Conservation (phyloP, 2,329 filamentous ascomycete species). For the Xylariaceae sp. region DNA sequence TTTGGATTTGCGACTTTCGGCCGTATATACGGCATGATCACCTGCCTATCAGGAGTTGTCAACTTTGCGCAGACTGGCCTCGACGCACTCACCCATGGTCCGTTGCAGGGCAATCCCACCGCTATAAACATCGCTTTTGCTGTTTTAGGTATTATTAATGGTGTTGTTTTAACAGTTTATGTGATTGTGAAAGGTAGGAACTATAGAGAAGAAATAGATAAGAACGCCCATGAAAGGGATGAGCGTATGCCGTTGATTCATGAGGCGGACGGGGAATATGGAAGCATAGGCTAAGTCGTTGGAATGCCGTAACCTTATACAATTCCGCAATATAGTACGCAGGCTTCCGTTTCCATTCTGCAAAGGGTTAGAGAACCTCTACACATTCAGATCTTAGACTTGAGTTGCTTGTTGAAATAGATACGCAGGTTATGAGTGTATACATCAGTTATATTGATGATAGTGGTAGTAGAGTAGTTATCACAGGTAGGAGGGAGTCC, state of each 20-base stretch:
- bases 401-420: too few relatives aligned
- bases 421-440: too few relatives aligned
- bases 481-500: too few relatives aligned
- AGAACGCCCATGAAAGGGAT: neutral
- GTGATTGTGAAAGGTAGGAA: constrained; percentile 25
- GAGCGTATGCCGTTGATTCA: neutral
- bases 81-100: constrained; percentile 67
- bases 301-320: too few relatives aligned
- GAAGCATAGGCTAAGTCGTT: neutral
- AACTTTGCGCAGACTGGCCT: constrained; percentile 73
- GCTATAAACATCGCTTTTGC: constrained; percentile 66
- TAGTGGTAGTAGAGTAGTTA: too few relatives aligned
- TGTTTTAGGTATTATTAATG: constrained; percentile 55
- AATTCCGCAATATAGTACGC: too few relatives aligned
- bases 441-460: too few relatives aligned
- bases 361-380: too few relatives aligned
- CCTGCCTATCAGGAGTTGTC: constrained; percentile 70
- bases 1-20: constrained; percentile 82
- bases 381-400: too few relatives aligned
- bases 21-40: constrained; percentile 76
- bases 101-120: constrained; percentile 63
- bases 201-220: neutral
- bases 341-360: too few relatives aligned
- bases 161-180: constrained; percentile 42
- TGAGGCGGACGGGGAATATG: neutral